Evolutionary conservation across 495 filamentous ascomycete genomes (phyloP).

Genomic region (Lasiosphaeria ovina): DNA sequence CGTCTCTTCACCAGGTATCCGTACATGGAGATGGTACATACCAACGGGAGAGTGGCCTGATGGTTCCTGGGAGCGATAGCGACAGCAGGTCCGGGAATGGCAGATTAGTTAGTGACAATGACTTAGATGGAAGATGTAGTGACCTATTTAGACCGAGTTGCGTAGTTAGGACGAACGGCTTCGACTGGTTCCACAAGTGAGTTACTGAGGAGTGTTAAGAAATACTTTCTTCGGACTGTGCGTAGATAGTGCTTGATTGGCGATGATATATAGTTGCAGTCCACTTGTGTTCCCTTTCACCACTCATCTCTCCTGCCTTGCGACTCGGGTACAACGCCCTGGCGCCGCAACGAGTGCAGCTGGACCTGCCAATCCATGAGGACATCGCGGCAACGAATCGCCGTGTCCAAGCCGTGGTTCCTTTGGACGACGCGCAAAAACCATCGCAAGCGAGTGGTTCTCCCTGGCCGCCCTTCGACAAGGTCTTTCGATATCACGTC

Average conservation of each 20-base stretch:
- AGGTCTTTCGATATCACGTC: conserved; percentile 41
- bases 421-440: conserved; percentile 33
- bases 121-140: no score
- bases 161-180: no score
- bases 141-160: no score
- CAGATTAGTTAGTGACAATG: no score
- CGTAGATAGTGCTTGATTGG: background rate
- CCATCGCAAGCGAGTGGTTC: conserved; percentile 38
- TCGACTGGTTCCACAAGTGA: no score
- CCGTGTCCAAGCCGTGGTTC: conserved; percentile 29
- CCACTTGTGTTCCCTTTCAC: conserved; percentile 13
- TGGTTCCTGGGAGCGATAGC: no score
- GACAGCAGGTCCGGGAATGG: no score
- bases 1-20: background rate
- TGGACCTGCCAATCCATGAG: conserved; percentile 28
- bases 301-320: conserved; percentile 8
- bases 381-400: conserved; percentile 20
- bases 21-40: background rate
- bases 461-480: conserved; percentile 31
- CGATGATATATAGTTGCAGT: background rate
- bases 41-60: no score
- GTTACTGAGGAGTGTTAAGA: no score
- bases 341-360: conserved; percentile 16
- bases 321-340: background rate
- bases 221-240: background rate